These are phyloP conservation scores for Colletotrichum limetticola DNA, from an alignment of 2,329 filamentous ascomycete genomes.

Conservation along the genomic window DNA sequence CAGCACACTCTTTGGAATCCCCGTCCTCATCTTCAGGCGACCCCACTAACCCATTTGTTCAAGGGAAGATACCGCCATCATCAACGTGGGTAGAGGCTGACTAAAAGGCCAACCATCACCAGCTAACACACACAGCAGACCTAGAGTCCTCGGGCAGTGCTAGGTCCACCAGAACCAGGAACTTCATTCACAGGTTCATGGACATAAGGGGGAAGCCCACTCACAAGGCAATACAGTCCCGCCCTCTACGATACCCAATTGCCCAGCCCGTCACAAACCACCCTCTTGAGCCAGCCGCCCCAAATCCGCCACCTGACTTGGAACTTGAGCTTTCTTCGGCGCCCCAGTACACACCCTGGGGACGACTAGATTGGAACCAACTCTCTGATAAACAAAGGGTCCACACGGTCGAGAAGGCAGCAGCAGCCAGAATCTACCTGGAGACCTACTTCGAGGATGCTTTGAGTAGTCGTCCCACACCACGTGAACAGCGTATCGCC, in stretches of 20 bases:
- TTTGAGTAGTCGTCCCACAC: conserved; percentile 56
- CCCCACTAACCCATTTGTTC: neutral
- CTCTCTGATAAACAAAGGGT: conserved; percentile 37
- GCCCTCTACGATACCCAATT: neutral
- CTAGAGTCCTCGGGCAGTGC: neutral
- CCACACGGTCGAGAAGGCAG: conserved; percentile 78
- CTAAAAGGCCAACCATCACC: neutral
- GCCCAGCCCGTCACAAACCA: neutral
- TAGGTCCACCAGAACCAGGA: neutral
- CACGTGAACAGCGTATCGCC: conserved; percentile 69
- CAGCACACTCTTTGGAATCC: conserved; percentile 2
- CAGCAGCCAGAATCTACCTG: conserved; percentile 85
- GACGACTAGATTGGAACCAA: neutral
- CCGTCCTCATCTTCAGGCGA: neutral
- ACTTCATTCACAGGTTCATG: neutral
- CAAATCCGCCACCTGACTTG: neutral
- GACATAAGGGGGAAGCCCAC: neutral
- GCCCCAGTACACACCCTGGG: neutral
- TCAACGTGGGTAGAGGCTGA: neutral
- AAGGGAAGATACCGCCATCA: neutral
- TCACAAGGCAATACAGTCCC: neutral
- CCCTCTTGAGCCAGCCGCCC: neutral
- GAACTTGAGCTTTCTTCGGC: neutral
- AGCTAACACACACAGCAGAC: neutral
- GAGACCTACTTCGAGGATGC: conserved; percentile 86